Evolutionary conservation across 306 rosid species (phyloP), one percentile per base, ranked within the genome.

Genomic region (Quercus bicolor): DNA sequence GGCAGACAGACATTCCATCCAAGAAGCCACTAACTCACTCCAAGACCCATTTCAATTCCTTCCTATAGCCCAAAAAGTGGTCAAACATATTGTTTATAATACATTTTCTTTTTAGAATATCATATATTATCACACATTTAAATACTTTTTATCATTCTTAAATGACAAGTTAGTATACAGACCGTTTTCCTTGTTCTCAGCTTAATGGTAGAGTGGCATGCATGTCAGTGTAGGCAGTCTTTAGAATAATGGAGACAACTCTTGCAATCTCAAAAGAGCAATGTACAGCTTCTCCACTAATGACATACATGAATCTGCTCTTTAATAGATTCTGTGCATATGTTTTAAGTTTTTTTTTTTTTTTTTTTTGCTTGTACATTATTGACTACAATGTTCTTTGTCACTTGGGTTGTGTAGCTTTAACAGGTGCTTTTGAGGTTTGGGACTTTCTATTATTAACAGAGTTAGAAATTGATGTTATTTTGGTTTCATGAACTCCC

Each of bases 1-100:
- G 26, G 70, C 54, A 37, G 77, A 59, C 84, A 72, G 70, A 76
- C 79, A 84, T 80, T 77, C 79, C 79, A 59, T 73, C 77, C 79
- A 77, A 84, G 69, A 84, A 77, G 55, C 66, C 74, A 75, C 77
- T 10, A 28, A n/a, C 72, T 19, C 72, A 59, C 15, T 66, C 48
- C 24, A 11, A 79, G 14, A n/a, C 66, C 60, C 73, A 55, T 57
- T 70, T 70, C 33, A 9, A 56, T 55, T 14, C 48, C 71, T 16
- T 66, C 13, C 19, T 6, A 8, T 40, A 34, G 15, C 51, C 51
- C 65, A 66, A 68, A 66, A 74, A 2, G 56, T 56, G 64, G 31
- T 53, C 73, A 69, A 62, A 16, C 72, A 4, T 68, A 34, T 68
- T 9, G 52, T 33, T 34, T 62, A 40, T 66, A 29, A 6, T 29